Conservation (phyloP, 768 basidiomycete genomes). For the Lentinus tigrinus region DNA sequence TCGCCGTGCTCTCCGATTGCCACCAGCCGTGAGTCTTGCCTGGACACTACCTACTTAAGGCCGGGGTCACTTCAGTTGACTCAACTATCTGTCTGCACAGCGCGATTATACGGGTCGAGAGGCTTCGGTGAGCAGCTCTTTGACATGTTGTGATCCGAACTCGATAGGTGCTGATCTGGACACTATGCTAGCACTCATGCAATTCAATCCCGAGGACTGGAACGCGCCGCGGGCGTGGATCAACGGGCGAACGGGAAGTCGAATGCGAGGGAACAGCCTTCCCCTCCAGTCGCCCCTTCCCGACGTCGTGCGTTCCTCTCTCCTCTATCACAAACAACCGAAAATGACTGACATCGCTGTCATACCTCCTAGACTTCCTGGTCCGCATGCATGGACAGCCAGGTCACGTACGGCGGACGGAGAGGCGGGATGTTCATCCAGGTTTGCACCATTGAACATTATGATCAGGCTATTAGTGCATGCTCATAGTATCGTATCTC, state of each 20-base stretch:
- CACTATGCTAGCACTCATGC: not conserved
- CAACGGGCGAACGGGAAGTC: not conserved
- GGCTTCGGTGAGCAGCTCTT: too few species aligned
- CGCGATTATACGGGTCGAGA: too few species aligned
- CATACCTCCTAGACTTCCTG: constrained; percentile 21
- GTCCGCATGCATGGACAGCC: constrained; percentile 19
- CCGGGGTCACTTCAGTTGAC: too few species aligned
- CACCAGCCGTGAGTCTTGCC: too few species aligned
- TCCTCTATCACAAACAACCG: not conserved
- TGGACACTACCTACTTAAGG: too few species aligned
- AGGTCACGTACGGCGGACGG: constrained; percentile 9
- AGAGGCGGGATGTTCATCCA: constrained; percentile 17
- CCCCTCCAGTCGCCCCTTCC: not conserved
- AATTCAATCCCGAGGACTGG: not conserved
- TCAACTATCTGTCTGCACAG: too few species aligned
- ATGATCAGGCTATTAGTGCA: not conserved
- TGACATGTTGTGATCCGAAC: too few species aligned
- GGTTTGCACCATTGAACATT: not conserved
- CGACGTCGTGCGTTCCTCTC: not conserved
- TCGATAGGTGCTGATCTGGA: too few species aligned
- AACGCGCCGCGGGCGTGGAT: not conserved
- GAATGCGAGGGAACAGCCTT: not conserved
- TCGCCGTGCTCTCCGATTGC: too few species aligned
- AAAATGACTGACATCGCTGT: too few species aligned
- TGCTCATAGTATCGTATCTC: not conserved